Evolutionary conservation across 2,329 filamentous ascomycete genomes (phyloP).

Genomic region (Lecanicillium sp.): DNA sequence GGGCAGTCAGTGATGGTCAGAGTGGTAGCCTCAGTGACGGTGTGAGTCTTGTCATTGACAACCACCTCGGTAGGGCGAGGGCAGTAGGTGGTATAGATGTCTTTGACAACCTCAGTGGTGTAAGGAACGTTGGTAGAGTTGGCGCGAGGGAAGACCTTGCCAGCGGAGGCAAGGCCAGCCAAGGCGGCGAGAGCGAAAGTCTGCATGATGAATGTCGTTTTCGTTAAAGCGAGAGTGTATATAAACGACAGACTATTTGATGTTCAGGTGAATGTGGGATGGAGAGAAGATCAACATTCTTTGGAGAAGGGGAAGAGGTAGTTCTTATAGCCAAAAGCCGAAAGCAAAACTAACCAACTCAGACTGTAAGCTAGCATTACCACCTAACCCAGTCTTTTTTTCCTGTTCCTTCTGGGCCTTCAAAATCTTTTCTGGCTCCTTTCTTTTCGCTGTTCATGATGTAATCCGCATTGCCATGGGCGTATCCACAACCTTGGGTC

Average conservation of each 20-base stretch:
- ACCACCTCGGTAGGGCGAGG: conserved; percentile 56
- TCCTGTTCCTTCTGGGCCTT: too few species aligned
- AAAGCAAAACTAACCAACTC: too few species aligned
- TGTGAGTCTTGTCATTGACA: conserved; percentile 59
- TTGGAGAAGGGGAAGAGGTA: too few species aligned
- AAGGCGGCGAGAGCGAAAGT: conserved; percentile 46
- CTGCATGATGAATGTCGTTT: conserved; percentile 49
- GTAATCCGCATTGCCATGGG: too few species aligned
- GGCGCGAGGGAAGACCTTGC: conserved; percentile 32
- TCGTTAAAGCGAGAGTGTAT: neutral
- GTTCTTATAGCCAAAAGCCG: too few species aligned
- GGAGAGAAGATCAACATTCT: too few species aligned
- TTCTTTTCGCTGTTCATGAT: too few species aligned
- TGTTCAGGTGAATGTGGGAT: too few species aligned
- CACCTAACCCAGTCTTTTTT: too few species aligned
- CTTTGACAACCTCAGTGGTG: conserved; percentile 55
- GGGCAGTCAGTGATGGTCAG: conserved; percentile 64
- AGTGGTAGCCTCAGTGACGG: conserved; percentile 55
- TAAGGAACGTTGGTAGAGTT: conserved; percentile 23
- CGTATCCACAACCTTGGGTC: too few species aligned
- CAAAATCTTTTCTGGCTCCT: too few species aligned
- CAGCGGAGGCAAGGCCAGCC: conserved; percentile 35
- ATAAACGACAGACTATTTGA: neutral
- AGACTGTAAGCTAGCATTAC: too few species aligned
- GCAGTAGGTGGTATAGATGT: conserved; percentile 64